A percentile compares a stretch with the other conserved stretches of the same genome.
Conservation (phyloP, 768 basidiomycete genomes). For the Mycena rosella region DNA sequence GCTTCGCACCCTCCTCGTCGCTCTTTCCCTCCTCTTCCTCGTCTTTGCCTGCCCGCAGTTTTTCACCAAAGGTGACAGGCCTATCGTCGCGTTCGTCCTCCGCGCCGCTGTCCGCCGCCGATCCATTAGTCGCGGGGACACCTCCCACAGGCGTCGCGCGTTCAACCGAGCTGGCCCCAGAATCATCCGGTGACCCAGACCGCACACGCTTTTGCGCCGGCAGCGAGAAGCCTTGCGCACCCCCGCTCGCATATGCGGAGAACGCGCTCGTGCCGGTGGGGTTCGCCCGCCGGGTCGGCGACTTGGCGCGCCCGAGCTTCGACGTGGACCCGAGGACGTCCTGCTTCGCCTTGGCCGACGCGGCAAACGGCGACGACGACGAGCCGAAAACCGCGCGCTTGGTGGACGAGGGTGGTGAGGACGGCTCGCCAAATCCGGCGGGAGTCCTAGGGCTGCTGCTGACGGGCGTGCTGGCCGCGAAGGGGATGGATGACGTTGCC, state of each 20-base stretch:
- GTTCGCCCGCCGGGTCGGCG: slow-evolving; percentile 63
- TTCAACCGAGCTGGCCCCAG: slow-evolving; percentile 61
- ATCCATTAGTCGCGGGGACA: slow-evolving; percentile 44
- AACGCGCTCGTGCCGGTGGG: slow-evolving; percentile 67
- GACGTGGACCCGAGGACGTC: slow-evolving; percentile 61
- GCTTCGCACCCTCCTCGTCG: slow-evolving; percentile 63
- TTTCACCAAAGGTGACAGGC: slow-evolving; percentile 70
- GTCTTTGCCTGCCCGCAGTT: slow-evolving; percentile 72
- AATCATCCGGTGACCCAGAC: slow-evolving; percentile 62
- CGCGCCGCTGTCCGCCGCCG: slow-evolving; percentile 54
- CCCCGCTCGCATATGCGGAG: slow-evolving; percentile 66
- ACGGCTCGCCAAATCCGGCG: slow-evolving; percentile 26
- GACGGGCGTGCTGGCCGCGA: slow-evolving; percentile 45
- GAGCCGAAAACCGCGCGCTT: slow-evolving; percentile 35
- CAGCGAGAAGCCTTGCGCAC: slow-evolving; percentile 63
- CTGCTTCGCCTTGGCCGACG: slow-evolving; percentile 60
- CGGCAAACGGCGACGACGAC: slow-evolving; percentile 40
- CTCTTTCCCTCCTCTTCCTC: slow-evolving; percentile 64
- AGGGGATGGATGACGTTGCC: slow-evolving; percentile 48
- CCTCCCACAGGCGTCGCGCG: slow-evolving; percentile 45
- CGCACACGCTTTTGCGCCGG: slow-evolving; percentile 69
- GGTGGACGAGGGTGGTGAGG: slow-evolving; percentile 33
- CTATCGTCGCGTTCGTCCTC: slow-evolving; percentile 63
- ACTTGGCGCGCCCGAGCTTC: slow-evolving; percentile 62
- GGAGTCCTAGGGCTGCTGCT: no score